Base-by-base conservation (phyloP, 2,329 filamentous ascomycete species). In the Sclerotinia glacialis region DNA sequence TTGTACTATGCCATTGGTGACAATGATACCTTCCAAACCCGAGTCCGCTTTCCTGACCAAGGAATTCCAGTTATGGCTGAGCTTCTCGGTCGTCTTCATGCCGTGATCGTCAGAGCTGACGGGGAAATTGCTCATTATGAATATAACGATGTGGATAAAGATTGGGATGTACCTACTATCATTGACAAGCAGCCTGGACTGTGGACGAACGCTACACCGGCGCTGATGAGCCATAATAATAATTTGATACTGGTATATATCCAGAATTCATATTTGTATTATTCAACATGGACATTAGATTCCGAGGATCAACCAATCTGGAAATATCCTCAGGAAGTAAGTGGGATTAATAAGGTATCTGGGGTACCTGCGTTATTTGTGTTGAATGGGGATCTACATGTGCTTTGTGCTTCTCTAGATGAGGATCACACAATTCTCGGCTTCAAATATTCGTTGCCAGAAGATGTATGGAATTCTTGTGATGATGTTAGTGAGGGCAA, bases 151-250 rank as follows among this genome's bases (percentile, higher is more conserved):
- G 70, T 75, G 37, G 71, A 75, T n/a, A 67, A 68, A 50, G 66
- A 53, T 0, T 78, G 77, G 75, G 67, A 62, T 1, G 31, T 55
- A 21, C 72, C 74, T 47, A 72, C 73, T 8, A 50, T 71, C 7
- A 69, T 78, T 3, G 69, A 74, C 44, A 58, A 58, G 4, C 64
- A 40, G 6, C 69, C 65, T 8, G 75, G 75, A 18, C 63, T 76
- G 26, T 69, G 71, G 28, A 70, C 74, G 0, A 64, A 72, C 49
- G 71, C 71, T 18, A 73, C 72, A n/a, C 75, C 76, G 2, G 74
- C 75, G 21, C 64, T 78, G 26, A 72, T 74, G 5, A 72, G 76
- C 14, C 77, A 78, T 62, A 76, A 78, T 68, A 77, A 78, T 67
- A 76, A 76, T 69, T 71, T 78, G 6, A 74, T 77, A 59, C 67